Evolutionary conservation across 192 early-diverging fungal genomes (phyloP).

Genomic region (Coemansia reversa): DNA sequence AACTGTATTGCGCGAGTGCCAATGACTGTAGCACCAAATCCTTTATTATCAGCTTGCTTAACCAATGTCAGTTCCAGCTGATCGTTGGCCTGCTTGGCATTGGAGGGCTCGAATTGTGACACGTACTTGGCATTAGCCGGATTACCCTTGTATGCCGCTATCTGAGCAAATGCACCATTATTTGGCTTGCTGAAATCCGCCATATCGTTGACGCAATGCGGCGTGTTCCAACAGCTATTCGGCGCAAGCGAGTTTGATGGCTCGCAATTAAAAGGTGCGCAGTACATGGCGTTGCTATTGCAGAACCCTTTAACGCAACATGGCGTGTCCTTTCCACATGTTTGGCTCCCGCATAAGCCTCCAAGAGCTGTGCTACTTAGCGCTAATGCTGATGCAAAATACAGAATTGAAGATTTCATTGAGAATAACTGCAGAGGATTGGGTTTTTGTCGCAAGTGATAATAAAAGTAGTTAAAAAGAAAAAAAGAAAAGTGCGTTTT

Average conservation of each 20-base stretch:
- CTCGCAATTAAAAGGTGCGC: constrained; percentile 50
- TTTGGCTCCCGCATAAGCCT: constrained; percentile 26
- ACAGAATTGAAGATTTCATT: constrained; percentile 17
- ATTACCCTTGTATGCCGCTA: constrained; percentile 55
- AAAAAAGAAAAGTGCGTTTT: too few species aligned
- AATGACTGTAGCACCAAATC: constrained; percentile 60
- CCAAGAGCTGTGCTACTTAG: constrained; percentile 12
- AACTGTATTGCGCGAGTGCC: constrained; percentile 60
- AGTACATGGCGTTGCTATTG: constrained; percentile 46
- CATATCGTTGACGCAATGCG: constrained; percentile 43
- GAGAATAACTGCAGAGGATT: neutral
- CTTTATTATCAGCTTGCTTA: constrained; percentile 44
- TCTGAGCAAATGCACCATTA: constrained; percentile 22
- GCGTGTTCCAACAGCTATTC: constrained; percentile 42
- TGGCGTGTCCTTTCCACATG: constrained; percentile 44
- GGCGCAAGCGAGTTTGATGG: constrained; percentile 29
- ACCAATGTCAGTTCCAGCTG: constrained; percentile 49
- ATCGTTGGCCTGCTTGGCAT: constrained; percentile 47
- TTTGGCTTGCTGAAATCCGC: constrained; percentile 28
- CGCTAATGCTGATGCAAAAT: constrained; percentile 6
- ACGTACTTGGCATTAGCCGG: constrained; percentile 48
- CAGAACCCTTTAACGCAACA: constrained; percentile 57
- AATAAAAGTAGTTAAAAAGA: too few species aligned
- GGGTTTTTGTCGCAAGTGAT: neutral
- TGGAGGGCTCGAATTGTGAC: constrained; percentile 59